These are phyloP conservation scores for Neurospora sp. DNA, from an alignment of 495 filamentous ascomycete species.

Conservation along the genomic window DNA sequence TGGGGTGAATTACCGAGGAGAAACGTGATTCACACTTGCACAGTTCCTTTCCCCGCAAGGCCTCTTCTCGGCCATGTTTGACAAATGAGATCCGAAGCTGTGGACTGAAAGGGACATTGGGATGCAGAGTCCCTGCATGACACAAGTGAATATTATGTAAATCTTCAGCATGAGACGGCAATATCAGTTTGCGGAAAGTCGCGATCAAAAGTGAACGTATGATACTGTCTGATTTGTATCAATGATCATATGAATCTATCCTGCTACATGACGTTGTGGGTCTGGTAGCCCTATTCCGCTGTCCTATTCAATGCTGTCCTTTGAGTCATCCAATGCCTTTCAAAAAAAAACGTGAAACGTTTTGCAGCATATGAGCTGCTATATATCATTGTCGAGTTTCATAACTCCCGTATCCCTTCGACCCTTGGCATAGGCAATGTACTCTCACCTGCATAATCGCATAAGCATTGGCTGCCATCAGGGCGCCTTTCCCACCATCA, in stretches of 20 bases:
- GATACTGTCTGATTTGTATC: not conserved
- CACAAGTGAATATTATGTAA: not conserved
- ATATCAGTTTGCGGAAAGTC: not conserved
- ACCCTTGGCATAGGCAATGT: not conserved
- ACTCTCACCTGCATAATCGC: not conserved
- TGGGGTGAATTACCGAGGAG: not conserved
- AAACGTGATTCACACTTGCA: not conserved
- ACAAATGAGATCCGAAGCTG: not conserved
- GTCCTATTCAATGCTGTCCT: not conserved
- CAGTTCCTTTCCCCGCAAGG: not conserved
- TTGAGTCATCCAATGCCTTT: not conserved
- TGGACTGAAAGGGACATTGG: not conserved
- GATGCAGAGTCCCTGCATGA: not conserved
- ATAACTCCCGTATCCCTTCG: not conserved
- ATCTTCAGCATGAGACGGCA: not conserved
- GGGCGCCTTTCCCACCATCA: conserved; percentile 31
- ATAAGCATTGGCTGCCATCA: conserved; percentile 9
- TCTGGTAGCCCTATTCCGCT: not conserved
- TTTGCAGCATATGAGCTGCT: not conserved
- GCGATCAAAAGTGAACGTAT: not conserved
- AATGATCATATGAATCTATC: not conserved
- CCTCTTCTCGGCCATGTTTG: not conserved
- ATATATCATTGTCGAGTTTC: not conserved
- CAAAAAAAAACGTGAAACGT: not conserved
- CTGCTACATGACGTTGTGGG: not conserved